A percentile compares a stretch with the other conserved stretches of the same genome.
Evolutionary conservation across 345 rosid genomes (phyloP).

Genomic region (Lumnitzera littorea): DNA sequence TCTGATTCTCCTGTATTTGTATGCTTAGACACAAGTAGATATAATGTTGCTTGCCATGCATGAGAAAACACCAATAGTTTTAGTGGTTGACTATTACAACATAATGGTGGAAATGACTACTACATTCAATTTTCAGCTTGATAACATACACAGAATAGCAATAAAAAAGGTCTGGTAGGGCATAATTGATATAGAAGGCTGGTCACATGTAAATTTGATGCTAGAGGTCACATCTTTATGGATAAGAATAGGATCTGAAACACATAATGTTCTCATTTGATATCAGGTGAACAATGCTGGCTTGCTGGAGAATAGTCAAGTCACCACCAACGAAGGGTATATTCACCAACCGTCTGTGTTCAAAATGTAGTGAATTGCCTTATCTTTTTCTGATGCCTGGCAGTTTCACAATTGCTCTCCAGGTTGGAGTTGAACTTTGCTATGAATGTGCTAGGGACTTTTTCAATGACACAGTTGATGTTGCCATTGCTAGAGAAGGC

Average conservation of each 20-base stretch:
- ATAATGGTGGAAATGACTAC: too few species aligned
- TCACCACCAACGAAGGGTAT: constrained; percentile 73
- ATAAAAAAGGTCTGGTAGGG: too few species aligned
- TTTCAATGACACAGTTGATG: constrained; percentile 60
- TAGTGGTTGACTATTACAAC: too few species aligned
- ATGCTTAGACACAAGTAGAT: not conserved
- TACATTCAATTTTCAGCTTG: too few species aligned
- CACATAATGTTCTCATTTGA: not conserved
- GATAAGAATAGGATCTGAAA: not conserved
- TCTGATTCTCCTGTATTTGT: constrained; percentile 1
- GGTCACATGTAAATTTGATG: too few species aligned
- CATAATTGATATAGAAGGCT: too few species aligned
- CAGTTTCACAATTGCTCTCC: constrained; percentile 5
- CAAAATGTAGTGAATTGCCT: not conserved
- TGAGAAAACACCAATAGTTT: not conserved
- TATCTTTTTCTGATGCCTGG: not conserved
- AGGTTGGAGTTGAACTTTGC: constrained; percentile 76
- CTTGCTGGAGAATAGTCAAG: constrained; percentile 48
- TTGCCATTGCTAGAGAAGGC: constrained; percentile 76
- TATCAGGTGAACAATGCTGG: constrained; percentile 90
- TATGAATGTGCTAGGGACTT: constrained; percentile 81
- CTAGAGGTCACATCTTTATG: not conserved
- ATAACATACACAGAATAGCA: too few species aligned
- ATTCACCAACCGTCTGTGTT: constrained; percentile 10
- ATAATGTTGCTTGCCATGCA: not conserved